phyloP scores from a whole-genome alignment of 73 alveolate genomes.

The Halteria grandinella region DNA sequence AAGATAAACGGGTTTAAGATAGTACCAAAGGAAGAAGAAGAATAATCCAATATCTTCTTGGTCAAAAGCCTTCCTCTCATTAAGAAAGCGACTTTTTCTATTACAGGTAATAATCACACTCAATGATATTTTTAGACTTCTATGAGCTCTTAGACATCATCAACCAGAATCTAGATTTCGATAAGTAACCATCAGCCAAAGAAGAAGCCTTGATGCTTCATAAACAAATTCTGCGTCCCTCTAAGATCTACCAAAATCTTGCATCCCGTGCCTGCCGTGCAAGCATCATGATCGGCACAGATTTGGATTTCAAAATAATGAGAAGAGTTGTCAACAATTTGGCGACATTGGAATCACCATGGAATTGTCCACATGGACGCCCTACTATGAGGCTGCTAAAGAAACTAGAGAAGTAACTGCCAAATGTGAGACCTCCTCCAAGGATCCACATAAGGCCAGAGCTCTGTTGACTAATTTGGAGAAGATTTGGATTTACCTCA shows the following conservation, averaged over 20 bases:
- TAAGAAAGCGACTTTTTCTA: conserved; percentile 47
- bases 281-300: conserved; percentile 94
- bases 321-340: conserved; percentile 83
- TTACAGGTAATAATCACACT: conserved; percentile 41
- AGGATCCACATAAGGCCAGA: too few species aligned
- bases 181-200: conserved; percentile 27
- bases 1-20: conserved; percentile 74
- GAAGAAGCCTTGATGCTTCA: conserved; percentile 47
- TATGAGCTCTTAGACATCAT: conserved; percentile 45
- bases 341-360: conserved; percentile 88
- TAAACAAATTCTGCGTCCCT: conserved; percentile 75
- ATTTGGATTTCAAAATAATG: conserved; percentile 82
- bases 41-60: conserved; percentile 16
- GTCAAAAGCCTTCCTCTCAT: conserved; percentile 46
- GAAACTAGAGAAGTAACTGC: conserved; percentile 46
- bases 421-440: not conserved
- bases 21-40: conserved; percentile 27
- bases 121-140: conserved; percentile 33
- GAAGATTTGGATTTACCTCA: too few species aligned
- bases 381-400: conserved; percentile 94
- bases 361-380: conserved; percentile 99
- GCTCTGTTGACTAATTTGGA: too few species aligned
- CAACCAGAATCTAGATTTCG: conserved; percentile 35
- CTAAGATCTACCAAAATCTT: conserved; percentile 77
- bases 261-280: conserved; percentile 97